Conservation (phyloP, 192 early-diverging fungal genomes). For the Backusella australiensis region DNA sequence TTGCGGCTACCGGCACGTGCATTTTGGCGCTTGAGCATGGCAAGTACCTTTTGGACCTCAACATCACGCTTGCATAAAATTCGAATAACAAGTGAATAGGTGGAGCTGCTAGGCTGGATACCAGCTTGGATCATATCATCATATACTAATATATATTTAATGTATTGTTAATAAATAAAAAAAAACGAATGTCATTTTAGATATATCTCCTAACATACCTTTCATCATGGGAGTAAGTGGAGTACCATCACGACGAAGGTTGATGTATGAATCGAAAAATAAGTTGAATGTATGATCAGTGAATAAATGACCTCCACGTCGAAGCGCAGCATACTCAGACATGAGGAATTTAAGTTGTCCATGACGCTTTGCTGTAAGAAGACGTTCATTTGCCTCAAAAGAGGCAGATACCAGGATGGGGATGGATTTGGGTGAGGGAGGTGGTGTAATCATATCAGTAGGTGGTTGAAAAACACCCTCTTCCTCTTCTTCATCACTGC, state of each 20-base stretch:
- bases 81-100: constrained; percentile 28
- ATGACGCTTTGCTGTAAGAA: constrained; percentile 22
- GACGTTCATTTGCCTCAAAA: constrained; percentile 25
- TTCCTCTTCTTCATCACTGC: neutral
- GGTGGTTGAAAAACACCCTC: neutral
- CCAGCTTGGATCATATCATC: constrained; percentile 31
- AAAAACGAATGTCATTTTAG: neutral
- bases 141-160: constrained; percentile 15
- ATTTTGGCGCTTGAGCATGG: constrained; percentile 34
- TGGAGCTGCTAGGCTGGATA: constrained; percentile 20
- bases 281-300: constrained; percentile 36
- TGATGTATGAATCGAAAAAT: constrained; percentile 32
- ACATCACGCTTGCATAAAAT: constrained; percentile 36
- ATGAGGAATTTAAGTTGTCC: constrained; percentile 29
- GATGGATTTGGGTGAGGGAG: constrained; percentile 10
- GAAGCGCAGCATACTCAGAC: constrained; percentile 24
- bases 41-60: constrained; percentile 36
- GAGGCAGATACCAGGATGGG: neutral
- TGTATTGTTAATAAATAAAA: neutral
- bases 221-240: constrained; percentile 27
- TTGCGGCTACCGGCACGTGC: constrained; percentile 14
- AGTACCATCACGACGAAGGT: constrained; percentile 30
- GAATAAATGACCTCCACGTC: constrained; percentile 16
- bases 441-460: constrained; percentile 12
- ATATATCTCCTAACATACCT: constrained; percentile 14